phyloP scores from a whole-genome alignment of 768 basidiomycete genomes.

The Ramaria rubella region DNA sequence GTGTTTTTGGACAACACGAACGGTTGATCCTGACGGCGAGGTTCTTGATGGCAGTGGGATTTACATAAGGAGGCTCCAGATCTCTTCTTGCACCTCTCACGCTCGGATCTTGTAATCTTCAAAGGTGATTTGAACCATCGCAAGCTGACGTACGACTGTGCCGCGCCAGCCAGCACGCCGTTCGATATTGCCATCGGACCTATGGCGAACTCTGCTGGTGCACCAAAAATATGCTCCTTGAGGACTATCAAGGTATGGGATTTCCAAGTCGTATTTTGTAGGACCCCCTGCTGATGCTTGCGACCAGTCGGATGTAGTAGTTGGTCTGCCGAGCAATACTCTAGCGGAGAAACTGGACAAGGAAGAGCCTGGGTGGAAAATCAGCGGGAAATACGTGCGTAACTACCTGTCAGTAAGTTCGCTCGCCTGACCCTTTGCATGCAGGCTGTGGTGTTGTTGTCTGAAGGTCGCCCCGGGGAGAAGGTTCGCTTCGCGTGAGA shows the following conservation, averaged over 20 bases:
- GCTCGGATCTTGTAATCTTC: constrained; percentile 82
- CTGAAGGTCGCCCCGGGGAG: constrained; percentile 85
- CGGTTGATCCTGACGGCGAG: background rate
- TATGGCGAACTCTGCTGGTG: constrained; percentile 82
- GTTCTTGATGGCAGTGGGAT: constrained; percentile 46
- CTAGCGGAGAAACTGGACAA: constrained; percentile 74
- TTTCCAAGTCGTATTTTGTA: background rate
- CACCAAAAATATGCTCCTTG: constrained; percentile 79
- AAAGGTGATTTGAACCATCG: constrained; percentile 95
- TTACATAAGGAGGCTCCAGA: constrained; percentile 78
- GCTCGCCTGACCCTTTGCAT: background rate
- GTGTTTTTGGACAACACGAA: background rate
- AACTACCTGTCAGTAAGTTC: background rate
- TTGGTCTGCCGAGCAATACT: constrained; percentile 58
- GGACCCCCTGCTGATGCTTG: background rate
- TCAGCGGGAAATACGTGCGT: constrained; percentile 92
- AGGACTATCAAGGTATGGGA: constrained; percentile 67
- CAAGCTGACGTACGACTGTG: constrained; percentile 83
- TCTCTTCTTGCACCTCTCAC: constrained; percentile 85
- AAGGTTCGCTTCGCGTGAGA: constrained; percentile 69
- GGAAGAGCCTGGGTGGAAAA: constrained; percentile 91
- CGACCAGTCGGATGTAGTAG: constrained; percentile 74
- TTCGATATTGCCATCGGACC: constrained; percentile 90
- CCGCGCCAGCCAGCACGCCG: constrained; percentile 77
- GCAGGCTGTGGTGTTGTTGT: constrained; percentile 81